Percentiles rank a stretch among this genome's conserved stretches.
phyloP scores from a whole-genome alignment of 2,329 filamentous ascomycete species.

The Ophiostoma perfectum region DNA sequence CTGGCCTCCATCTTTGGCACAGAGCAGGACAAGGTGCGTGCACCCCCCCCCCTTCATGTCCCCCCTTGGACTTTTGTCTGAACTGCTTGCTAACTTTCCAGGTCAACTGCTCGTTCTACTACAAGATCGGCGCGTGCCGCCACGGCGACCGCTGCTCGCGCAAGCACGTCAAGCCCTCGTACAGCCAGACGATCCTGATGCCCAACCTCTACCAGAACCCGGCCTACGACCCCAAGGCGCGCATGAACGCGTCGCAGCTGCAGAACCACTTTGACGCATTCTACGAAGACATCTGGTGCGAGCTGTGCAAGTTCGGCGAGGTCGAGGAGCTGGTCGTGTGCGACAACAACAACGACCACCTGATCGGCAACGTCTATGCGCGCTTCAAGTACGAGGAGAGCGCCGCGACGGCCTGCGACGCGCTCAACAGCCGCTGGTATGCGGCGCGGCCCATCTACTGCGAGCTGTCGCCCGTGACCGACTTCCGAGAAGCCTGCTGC shows the following conservation, averaged over 20 bases:
- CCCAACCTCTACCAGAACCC: conserved; percentile 99
- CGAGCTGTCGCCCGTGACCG: conserved; percentile 92
- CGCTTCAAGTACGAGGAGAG: conserved; percentile 99
- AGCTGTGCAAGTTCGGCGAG: conserved; percentile 98
- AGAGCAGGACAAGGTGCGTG: conserved; percentile 77
- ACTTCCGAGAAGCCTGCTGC: conserved; percentile 97
- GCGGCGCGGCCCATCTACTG: conserved; percentile 96
- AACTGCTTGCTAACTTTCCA: conserved; percentile 22
- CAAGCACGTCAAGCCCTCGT: conserved; percentile 98
- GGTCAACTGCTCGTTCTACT: conserved; percentile 99
- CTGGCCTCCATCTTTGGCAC: conserved; percentile 99
- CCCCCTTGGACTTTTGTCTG: conserved; percentile 26
- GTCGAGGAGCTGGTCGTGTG: conserved; percentile 97
- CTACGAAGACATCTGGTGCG: conserved; percentile 99
- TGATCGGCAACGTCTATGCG: conserved; percentile 98
- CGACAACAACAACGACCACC: conserved; percentile 99
- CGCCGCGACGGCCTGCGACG: conserved; percentile 88
- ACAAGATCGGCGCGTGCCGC: conserved; percentile 98
- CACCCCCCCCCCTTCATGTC: not conserved
- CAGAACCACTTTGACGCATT: conserved; percentile 99
- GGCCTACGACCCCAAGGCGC: conserved; percentile 90
- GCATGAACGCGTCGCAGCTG: conserved; percentile 92
- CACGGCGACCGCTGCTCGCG: conserved; percentile 97
- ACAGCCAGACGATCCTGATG: conserved; percentile 94
- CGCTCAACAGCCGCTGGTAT: conserved; percentile 93